These are phyloP conservation scores for Cruciata laevipes DNA, from an alignment of 257 asterid species.

Conservation along the genomic window DNA sequence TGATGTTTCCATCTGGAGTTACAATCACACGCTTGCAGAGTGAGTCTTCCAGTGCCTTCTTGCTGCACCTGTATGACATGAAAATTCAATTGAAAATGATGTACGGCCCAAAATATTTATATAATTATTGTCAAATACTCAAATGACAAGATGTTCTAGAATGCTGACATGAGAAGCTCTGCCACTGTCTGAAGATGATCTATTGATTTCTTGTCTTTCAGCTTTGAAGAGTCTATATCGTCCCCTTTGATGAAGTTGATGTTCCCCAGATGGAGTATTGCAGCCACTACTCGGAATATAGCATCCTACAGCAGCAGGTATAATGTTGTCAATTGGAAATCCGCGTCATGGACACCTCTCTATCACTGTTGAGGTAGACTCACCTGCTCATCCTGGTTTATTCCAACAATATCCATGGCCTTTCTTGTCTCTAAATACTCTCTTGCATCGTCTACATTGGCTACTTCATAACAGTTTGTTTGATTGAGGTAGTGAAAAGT, in stretches of 20 bases:
- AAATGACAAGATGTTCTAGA: conserved; percentile 2
- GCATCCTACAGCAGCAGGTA: conserved; percentile 53
- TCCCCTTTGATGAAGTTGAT: conserved; percentile 71
- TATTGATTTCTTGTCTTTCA: conserved; percentile 58
- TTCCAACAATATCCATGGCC: conserved; percentile 97
- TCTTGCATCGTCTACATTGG: conserved; percentile 81
- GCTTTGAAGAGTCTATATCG: conserved; percentile 72
- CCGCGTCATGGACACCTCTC: not conserved
- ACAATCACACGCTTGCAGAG: conserved; percentile 89
- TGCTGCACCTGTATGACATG: conserved; percentile 52
- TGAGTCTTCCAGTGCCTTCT: conserved; percentile 70
- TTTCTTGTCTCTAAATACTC: conserved; percentile 87
- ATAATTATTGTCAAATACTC: not conserved
- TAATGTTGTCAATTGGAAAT: not conserved
- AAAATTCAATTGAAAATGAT: conserved; percentile 5
- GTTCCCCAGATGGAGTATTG: conserved; percentile 93
- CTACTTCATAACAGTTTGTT: conserved; percentile 73
- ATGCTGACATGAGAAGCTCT: conserved; percentile 72
- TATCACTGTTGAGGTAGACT: not conserved
- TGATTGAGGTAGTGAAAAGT: conserved; percentile 82
- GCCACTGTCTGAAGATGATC: conserved; percentile 83
- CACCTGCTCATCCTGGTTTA: conserved; percentile 95
- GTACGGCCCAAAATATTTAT: conserved; percentile 7
- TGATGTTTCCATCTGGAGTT: conserved; percentile 92
- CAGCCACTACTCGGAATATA: conserved; percentile 89